A percentile compares a stretch with the other conserved stretches of the same genome.
Evolutionary conservation across 73 alveolate genomes (phyloP).

Genomic region (Breviolum minutum): DNA sequence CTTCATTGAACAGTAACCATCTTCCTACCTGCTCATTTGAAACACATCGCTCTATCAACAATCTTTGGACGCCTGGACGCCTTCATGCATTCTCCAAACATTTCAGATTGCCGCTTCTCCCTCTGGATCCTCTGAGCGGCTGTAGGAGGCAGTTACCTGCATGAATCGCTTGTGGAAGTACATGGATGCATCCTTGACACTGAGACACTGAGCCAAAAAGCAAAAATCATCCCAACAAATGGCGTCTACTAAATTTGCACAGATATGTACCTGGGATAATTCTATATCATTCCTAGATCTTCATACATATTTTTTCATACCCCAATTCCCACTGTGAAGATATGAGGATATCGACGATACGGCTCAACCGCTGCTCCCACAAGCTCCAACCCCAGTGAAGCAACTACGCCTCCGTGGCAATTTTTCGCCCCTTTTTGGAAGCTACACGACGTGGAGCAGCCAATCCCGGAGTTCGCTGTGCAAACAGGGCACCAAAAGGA

Average conservation of each 20-base stretch:
- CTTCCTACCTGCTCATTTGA: too few relatives aligned
- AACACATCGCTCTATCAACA: too few relatives aligned
- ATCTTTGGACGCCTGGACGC: too few relatives aligned
- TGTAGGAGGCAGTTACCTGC: conserved; percentile 41
- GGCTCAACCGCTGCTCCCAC: not conserved
- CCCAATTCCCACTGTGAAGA: not conserved
- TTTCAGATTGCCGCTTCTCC: not conserved
- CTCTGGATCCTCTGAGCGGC: conserved; percentile 27
- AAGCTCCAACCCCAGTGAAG: not conserved
- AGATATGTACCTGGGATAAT: too few relatives aligned
- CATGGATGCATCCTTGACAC: not conserved
- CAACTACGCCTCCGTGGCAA: conserved; percentile 10
- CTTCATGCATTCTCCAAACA: too few relatives aligned
- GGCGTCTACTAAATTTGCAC: too few relatives aligned
- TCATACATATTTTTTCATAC: not conserved
- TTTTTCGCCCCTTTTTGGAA: conserved; percentile 18
- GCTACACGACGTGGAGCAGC: conserved; percentile 65
- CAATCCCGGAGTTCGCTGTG: conserved; percentile 67
- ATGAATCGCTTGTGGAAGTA: too few relatives aligned
- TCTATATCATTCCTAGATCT: too few relatives aligned
- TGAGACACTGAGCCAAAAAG: not conserved
- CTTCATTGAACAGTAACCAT: too few relatives aligned
- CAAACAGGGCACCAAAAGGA: conserved; percentile 80
- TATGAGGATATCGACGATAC: not conserved
- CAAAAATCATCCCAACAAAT: not conserved